phyloP scores from a whole-genome alignment of 2,329 filamentous ascomycete species.

The Neonectria punicea region DNA sequence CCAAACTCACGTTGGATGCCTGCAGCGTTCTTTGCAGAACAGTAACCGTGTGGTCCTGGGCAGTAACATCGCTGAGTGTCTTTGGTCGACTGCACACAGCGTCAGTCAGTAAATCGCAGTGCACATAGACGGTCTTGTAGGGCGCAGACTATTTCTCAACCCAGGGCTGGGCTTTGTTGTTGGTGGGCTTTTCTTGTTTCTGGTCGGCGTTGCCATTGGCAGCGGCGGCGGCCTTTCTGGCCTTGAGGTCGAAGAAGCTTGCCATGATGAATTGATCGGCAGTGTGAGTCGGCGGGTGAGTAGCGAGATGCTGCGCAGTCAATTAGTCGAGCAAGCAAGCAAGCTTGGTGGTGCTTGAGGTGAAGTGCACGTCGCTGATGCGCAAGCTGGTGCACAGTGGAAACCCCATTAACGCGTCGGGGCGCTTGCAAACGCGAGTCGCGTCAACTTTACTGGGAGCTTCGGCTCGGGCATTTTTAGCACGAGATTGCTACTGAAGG shows the following conservation, averaged over 20 bases:
- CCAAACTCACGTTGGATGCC: constrained; percentile 79
- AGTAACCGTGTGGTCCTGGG: constrained; percentile 96
- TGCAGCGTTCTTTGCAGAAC: constrained; percentile 93
- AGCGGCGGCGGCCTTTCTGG: constrained; percentile 78
- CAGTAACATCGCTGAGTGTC: constrained; percentile 91
- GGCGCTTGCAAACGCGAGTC: constrained; percentile 19
- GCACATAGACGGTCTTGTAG: not conserved
- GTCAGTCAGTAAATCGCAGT: constrained; percentile 21
- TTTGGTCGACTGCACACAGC: constrained; percentile 79
- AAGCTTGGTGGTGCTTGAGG: constrained; percentile 8
- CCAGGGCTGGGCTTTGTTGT: constrained; percentile 85
- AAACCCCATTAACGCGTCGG: constrained; percentile 31
- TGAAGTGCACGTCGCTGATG: constrained; percentile 4
- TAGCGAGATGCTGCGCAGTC: constrained; percentile 3
- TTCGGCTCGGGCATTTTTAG: not conserved
- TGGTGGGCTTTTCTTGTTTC: constrained; percentile 71
- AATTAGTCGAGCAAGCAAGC: not conserved
- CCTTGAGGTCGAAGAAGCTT: constrained; percentile 96
- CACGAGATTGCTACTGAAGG: not conserved
- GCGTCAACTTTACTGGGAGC: constrained; percentile 7
- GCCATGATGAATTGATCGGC: constrained; percentile 68
- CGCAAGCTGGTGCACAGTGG: constrained; percentile 1
- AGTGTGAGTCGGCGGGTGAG: not conserved
- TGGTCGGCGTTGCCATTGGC: constrained; percentile 69
- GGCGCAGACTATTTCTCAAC: constrained; percentile 93